These are phyloP conservation scores for Mortierella hygrophila DNA, from an alignment of 192 early-diverging fungal genomes.

Conservation along the genomic window DNA sequence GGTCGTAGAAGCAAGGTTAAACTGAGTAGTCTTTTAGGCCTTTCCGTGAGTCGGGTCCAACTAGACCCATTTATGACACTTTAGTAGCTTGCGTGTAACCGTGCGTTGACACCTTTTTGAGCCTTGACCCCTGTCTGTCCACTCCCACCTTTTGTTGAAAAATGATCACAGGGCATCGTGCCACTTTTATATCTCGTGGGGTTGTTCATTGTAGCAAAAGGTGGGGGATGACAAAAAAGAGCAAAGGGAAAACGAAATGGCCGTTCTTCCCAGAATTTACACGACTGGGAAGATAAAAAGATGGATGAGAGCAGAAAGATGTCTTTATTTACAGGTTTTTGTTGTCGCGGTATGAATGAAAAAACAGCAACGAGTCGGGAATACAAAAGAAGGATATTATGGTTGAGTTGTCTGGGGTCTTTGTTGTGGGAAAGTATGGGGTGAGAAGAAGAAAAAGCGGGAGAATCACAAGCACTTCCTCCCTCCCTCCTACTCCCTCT, in stretches of 20 bases:
- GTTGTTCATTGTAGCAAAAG: not conserved
- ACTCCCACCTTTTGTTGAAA: not conserved
- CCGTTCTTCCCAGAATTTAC: not conserved
- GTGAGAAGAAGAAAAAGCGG: not conserved
- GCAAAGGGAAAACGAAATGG: not conserved
- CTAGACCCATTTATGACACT: not conserved
- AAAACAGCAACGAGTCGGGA: not conserved
- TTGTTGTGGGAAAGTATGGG: not conserved
- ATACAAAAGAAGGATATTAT: not conserved
- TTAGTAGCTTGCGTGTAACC: not conserved
- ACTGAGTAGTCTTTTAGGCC: not conserved
- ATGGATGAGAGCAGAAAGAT: not conserved
- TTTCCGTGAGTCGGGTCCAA: not conserved
- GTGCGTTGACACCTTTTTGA: not conserved
- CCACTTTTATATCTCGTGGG: not conserved
- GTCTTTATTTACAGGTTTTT: slow-evolving; percentile 11
- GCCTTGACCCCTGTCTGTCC: not conserved
- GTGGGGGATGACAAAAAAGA: not conserved
- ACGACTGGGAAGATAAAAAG: not conserved
- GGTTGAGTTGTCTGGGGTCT: not conserved
- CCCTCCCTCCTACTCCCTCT: not conserved
- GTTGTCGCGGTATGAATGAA: not conserved
- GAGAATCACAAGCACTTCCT: not conserved
- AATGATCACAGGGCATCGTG: not conserved
- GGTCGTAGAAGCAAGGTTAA: not conserved